Percentiles rank a stretch among this genome's conserved stretches.
Evolutionary conservation across 345 rosid genomes (phyloP).

Genomic region (Gossypium bickii): DNA sequence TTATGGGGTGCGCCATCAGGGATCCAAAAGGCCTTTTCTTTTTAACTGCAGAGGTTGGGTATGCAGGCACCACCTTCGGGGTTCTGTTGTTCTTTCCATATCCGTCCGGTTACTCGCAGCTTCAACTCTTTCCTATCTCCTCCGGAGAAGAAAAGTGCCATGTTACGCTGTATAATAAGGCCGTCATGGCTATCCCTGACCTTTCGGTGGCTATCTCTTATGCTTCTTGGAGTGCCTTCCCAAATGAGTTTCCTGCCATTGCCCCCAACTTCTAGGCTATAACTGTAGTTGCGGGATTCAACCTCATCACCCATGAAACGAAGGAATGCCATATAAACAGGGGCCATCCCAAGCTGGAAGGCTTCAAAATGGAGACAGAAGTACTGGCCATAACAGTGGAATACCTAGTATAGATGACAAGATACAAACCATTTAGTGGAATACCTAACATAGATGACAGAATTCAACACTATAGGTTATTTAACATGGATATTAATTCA

Average conservation of each 20-base stretch:
- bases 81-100: slow-evolving; percentile 94
- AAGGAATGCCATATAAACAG: slow-evolving; percentile 94
- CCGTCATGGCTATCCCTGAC: slow-evolving; percentile 94
- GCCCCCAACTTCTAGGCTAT: slow-evolving; percentile 95
- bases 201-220: slow-evolving; percentile 91
- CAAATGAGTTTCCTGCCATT: slow-evolving; percentile 82
- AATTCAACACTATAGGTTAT: background rate
- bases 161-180: slow-evolving; percentile 76
- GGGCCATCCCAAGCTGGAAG: slow-evolving; percentile 94
- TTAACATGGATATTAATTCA: background rate
- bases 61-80: slow-evolving; percentile 81
- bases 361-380: slow-evolving; percentile 98
- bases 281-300: slow-evolving; percentile 81
- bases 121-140: slow-evolving; percentile 92
- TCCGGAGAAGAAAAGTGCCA: slow-evolving; percentile 96
- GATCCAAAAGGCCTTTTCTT: background rate
- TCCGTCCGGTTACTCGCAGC: slow-evolving; percentile 83
- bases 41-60: slow-evolving; percentile 75
- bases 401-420: slow-evolving; percentile 47
- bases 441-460: no score
- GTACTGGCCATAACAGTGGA: slow-evolving; percentile 90
- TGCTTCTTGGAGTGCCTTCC: slow-evolving; percentile 89
- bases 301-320: slow-evolving; percentile 92
- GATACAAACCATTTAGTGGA: background rate
- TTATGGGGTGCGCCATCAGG: background rate